Base-by-base conservation (phyloP, 2,329 filamentous ascomycete species). In the Beauveria rudraprayagi region DNA sequence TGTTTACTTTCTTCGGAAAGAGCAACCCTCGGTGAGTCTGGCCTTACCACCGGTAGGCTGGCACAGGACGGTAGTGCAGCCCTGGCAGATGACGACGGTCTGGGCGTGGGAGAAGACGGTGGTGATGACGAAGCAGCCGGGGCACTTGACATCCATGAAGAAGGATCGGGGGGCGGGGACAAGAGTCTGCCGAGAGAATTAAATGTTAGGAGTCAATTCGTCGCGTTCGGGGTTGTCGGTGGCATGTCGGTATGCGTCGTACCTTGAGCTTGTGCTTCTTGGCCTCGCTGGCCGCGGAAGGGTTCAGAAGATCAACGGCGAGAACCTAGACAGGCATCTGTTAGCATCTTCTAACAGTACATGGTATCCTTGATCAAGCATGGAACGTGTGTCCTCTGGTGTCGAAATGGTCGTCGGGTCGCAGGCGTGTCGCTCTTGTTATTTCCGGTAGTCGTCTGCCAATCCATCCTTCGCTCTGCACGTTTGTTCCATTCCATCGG, bases 71-170 rank as follows among this genome's bases (percentile, higher is more conserved):
- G 95, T 97, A 75, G 93, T 96, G 91, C 94, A 99, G 75, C 94
- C 94, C 77, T 92, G 92, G 89, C 94, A 99, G 86, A 97, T 95
- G 80, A 99, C 94, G 79, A 99, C 94, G 78, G 94, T 99, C 87
- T 99, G 94, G 80, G 94, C 94, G 87, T 99, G 94, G 68, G 93
- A 97, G 91, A 97, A 99, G 82, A 99, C 94, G 80, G 94, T 99
- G 80, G 94, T 99, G 87, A 99, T 99, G 80, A 92, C 97, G 89
- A 97, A 99, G 91, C 94, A 99, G 76, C 94, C 94, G 78, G 94
- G 94, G 90, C 94, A 99, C 90, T 99, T 99, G 85, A 99, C 94
- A 79, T 99, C 94, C 94, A 99, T 99, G 91, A 99, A 99, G 90
- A 97, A 99, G 71, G 93, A 97, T 79, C 94, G 91, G 75, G 94